Base-by-base conservation (phyloP, 495 filamentous ascomycete species). In the Hyphodiscus hymeniophilus region DNA sequence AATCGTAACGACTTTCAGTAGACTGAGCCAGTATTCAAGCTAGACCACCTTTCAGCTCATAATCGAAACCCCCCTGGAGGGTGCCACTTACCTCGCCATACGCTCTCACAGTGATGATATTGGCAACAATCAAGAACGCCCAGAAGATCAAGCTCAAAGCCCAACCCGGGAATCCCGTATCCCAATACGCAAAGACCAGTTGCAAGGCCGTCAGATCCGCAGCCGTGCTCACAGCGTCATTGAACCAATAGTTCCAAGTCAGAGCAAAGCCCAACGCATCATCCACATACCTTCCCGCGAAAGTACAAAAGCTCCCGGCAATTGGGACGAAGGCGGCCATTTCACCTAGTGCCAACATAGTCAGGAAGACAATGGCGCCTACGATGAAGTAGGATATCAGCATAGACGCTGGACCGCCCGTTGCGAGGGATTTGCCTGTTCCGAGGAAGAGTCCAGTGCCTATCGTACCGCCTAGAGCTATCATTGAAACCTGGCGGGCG, bases 281-380 rank as follows among this genome's bases (percentile, higher is more conserved):
- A 55, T 89, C 82, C 41, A 88, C 75, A 50, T 85, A 82, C 39
- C 85, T 71, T 30, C 81, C 73, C 28, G 81, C 81, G 56, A 85
- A 89, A n/a, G 81, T 67, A 23, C 84, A 84, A 57, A 89, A 85
- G 3, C 80, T 77, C 42, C 87, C 86, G 2, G 84, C 76, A 31
- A 88, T 73, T 1, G 85, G 86, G 12, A 88, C 71, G 53, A 75
- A 87, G 23, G 82, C 79, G 1, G 81, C 75, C 80, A 88, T 83
- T 65, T 89, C 84, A 18, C 81, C 82, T 10, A 76, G 58, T 35
- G 62, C 63, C 5, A 69, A 66, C 71, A 75, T 77, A 35, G 75
- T 71, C 28, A 64, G 61, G 16, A 71, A 43, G 30, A 75, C 49
- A 59, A 72, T 73, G 47, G 61, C 38, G 13, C 74, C 73, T 54